Conservation (phyloP, 164 flowering plant species). For the Paratinospora sagittata region DNA sequence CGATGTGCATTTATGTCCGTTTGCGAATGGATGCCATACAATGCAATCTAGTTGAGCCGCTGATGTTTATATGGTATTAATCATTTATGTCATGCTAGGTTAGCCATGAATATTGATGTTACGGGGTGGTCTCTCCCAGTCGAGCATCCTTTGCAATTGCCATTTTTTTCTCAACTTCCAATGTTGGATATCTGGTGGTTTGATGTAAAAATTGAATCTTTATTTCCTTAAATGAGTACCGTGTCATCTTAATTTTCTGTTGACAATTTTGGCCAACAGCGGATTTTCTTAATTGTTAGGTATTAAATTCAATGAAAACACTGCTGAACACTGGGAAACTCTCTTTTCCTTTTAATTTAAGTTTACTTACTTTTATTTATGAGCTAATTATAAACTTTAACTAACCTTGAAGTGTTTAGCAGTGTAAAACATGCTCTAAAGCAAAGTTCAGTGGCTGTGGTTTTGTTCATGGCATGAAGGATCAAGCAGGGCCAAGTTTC, state of each 20-base stretch:
- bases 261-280: neutral
- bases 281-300: too few relatives aligned
- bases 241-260: neutral
- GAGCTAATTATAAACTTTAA: too few relatives aligned
- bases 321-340: too few relatives aligned
- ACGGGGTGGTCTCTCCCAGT: neutral
- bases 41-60: neutral
- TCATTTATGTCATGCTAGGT: neutral
- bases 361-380: too few relatives aligned
- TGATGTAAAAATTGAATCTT: neutral
- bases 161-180: neutral
- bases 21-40: neutral
- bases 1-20: neutral
- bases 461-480: too few relatives aligned
- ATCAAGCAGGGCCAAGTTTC: too few relatives aligned
- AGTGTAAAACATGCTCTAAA: too few relatives aligned
- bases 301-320: too few relatives aligned
- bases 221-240: neutral
- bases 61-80: neutral
- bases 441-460: too few relatives aligned
- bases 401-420: too few relatives aligned
- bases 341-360: too few relatives aligned
- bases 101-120: neutral
- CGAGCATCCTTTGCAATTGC: neutral
- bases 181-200: neutral